phyloP scores from a whole-genome alignment of 345 rosid species.

The Psidium friedrichsthalianum region DNA sequence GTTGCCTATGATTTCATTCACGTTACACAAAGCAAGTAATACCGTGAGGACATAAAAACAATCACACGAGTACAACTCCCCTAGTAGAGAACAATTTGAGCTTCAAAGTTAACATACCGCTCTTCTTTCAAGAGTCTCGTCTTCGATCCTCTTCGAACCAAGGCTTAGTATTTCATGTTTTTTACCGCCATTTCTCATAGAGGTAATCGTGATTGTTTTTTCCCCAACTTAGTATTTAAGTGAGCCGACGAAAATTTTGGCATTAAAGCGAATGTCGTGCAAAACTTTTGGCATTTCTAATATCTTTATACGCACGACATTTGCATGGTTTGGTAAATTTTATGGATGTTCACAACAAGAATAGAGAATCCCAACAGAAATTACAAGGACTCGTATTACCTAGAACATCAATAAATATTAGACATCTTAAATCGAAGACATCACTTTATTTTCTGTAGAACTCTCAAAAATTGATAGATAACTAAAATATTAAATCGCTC shows the following conservation, averaged over 20 bases:
- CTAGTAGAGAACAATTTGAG: background rate
- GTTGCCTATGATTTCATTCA: background rate
- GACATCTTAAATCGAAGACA: background rate
- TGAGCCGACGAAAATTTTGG: too few species aligned
- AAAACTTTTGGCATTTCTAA: too few species aligned
- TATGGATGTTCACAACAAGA: too few species aligned
- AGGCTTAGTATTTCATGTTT: background rate
- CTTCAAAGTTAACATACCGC: background rate
- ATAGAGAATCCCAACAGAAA: background rate
- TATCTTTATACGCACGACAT: too few species aligned
- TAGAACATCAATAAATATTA: background rate
- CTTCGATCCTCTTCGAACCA: background rate
- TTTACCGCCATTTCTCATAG: too few species aligned
- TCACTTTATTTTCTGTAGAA: background rate
- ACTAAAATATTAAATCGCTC: too few species aligned
- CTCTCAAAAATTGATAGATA: background rate
- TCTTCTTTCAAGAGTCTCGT: background rate
- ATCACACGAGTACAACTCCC: background rate
- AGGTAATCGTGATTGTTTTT: too few species aligned
- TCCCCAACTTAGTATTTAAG: too few species aligned
- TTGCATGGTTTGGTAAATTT: too few species aligned
- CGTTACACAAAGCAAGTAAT: background rate
- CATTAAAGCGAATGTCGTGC: too few species aligned
- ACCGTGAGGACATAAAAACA: background rate
- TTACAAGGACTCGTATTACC: background rate